These are phyloP conservation scores for Puccinia coronata DNA, from an alignment of 1,284 basidiomycete genomes.

Conservation along the genomic window DNA sequence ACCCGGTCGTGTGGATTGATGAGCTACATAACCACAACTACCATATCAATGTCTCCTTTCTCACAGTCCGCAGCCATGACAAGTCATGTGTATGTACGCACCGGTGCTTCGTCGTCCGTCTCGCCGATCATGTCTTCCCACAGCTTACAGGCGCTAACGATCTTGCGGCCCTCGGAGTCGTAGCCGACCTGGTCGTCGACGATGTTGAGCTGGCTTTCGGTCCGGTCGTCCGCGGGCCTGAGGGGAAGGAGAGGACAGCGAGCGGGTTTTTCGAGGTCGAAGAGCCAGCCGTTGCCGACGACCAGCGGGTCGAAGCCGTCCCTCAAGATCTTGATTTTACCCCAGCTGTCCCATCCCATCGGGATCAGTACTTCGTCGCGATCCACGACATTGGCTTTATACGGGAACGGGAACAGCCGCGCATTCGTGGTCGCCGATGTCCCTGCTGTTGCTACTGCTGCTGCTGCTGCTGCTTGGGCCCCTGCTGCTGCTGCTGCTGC, in stretches of 20 bases:
- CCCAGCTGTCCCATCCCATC: conserved; percentile 96
- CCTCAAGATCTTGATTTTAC: conserved; percentile 85
- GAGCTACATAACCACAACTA: background rate
- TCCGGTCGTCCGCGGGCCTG: background rate
- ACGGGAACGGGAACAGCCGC: conserved; percentile 76
- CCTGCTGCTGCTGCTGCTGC: too few species aligned
- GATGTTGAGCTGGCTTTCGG: conserved; percentile 63
- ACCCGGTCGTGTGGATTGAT: conserved; percentile 42
- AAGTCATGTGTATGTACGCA: too few species aligned
- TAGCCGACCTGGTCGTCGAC: conserved; percentile 64
- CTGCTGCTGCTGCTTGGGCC: too few species aligned
- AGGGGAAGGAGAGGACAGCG: too few species aligned
- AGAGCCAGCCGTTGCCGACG: conserved; percentile 82
- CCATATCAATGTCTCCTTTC: background rate
- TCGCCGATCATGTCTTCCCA: conserved; percentile 50
- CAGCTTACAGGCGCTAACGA: conserved; percentile 40
- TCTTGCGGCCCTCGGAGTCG: conserved; percentile 61
- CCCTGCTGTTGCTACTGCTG: too few species aligned
- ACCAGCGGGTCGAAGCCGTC: conserved; percentile 84
- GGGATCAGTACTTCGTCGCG: conserved; percentile 88
- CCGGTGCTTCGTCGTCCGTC: conserved; percentile 48
- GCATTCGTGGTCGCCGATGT: conserved; percentile 60
- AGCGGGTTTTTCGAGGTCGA: conserved; percentile 54
- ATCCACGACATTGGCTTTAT: conserved; percentile 87
- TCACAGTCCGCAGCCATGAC: too few species aligned